These are phyloP conservation scores for Schizochytrium sp. DNA, from an alignment of 108 stramenopile species.

Conservation along the genomic window DNA sequence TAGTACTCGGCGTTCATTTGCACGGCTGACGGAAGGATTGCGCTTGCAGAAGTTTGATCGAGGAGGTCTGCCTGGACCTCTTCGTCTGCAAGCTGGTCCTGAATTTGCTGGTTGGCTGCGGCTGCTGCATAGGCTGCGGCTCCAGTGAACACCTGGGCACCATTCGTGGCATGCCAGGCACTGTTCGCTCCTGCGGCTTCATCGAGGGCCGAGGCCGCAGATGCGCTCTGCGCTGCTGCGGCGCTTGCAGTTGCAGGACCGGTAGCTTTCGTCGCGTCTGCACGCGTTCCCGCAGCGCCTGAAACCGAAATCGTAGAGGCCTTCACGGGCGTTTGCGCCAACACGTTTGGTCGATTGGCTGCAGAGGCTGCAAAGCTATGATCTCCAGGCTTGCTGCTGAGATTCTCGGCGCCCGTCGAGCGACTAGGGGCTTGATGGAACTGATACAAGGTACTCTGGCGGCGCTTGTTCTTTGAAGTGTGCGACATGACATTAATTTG, in stretches of 20 bases:
- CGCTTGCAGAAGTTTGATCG: neutral
- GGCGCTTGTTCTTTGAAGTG: neutral
- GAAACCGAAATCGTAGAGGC: neutral
- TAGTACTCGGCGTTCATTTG: constrained; percentile 69
- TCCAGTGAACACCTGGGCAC: neutral
- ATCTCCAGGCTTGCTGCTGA: neutral
- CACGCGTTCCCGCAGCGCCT: neutral
- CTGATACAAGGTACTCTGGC: neutral
- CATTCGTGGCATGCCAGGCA: neutral
- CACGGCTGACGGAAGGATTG: neutral
- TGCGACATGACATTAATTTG: constrained; percentile 6
- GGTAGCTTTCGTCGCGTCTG: neutral
- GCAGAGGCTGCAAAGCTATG: neutral
- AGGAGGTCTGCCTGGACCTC: neutral
- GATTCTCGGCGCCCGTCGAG: neutral
- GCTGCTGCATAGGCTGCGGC: neutral
- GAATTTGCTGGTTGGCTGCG: neutral
- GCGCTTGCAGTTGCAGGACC: too few species aligned
- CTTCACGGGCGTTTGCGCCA: neutral
- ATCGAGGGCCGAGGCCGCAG: neutral
- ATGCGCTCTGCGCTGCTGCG: too few species aligned
- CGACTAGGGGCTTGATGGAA: neutral
- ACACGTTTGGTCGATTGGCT: neutral
- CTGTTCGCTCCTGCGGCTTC: neutral
- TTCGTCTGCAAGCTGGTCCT: neutral